Evolutionary conservation across 352 stramenopile genomes (phyloP), one percentile per base, ranked within the genome.

Genomic region (Phytopythium chamaehyphon): DNA sequence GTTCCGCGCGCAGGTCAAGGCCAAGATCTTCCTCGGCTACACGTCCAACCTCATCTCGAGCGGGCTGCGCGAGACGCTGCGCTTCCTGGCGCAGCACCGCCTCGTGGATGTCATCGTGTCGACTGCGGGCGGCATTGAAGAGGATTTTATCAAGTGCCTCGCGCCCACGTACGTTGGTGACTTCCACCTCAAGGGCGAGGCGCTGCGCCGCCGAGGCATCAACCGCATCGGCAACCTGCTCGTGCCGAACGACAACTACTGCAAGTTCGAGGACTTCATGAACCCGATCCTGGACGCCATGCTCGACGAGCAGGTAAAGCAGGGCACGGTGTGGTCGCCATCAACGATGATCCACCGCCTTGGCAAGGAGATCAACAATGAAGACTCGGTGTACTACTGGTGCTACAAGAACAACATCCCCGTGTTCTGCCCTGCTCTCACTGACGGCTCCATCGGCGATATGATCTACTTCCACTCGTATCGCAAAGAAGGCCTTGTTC

Each of bases 391-490:
- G 35, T 98, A 99, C 64, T 99, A 99, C 73, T 99, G 98, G 98
- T 91, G 83, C 45, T 93, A 96, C 59, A 99, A 98, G 76, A 99
- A 99, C 81, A 71, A 98, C 62, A 99, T 99, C 65, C 98, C 98
- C 6, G 93, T 99, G 7, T 99, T 99, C 69, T 99, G 96, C 65
- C 98, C 98, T 0, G 96, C 97, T 14, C 73, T 99, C 38, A 99
- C 98, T 31, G 98, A 99, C 73, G 98, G 98, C 43, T 98, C 88
- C 39, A 95, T 99, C 52, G 98, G 98, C 35, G 98, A 99, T 67
- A 99, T 99, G 98, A 90, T 99, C n/a, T 99, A 99, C 82, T 99
- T 99, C 66, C 96, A 99, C 71, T 98, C 93, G 53, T 99, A 99
- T 83, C 98, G 98, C 64, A 89, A 97, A 19, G 85, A 93, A 39